Conservation (phyloP, 2,329 filamentous ascomycete genomes). For the Ilyonectria robusta region DNA sequence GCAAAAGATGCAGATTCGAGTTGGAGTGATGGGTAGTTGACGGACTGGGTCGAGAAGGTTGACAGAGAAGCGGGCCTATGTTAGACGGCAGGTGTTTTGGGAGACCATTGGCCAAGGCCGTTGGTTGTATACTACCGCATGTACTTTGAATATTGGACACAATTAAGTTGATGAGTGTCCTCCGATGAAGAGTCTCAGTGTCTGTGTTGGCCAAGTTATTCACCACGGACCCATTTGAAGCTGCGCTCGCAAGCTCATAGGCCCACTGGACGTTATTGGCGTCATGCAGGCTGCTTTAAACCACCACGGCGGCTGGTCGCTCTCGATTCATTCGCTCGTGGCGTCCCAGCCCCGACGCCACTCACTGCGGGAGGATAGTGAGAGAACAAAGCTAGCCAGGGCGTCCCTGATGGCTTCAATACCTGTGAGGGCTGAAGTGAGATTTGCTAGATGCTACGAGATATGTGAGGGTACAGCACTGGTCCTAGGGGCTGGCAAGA, state of each 20-base stretch:
- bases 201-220: neutral
- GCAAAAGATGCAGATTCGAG: constrained; percentile 5
- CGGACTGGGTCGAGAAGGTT: constrained; percentile 9
- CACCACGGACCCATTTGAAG: neutral
- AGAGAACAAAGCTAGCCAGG: neutral
- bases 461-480: no score
- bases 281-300: no score
- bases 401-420: neutral
- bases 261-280: neutral
- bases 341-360: neutral
- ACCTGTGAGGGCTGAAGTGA: neutral
- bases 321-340: neutral
- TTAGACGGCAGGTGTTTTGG: constrained; percentile 29
- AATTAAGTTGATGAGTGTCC: neutral
- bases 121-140: constrained; percentile 31
- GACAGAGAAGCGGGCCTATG: constrained; percentile 16
- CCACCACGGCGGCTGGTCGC: neutral
- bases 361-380: neutral
- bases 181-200: neutral
- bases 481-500: neutral
- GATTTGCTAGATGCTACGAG: neutral
- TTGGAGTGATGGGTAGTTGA: constrained; percentile 10
- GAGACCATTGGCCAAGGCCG: constrained; percentile 13
- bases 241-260: neutral
- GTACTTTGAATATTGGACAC: constrained; percentile 24